A percentile compares a stretch with the other conserved stretches of the same genome.
Evolutionary conservation across 2,329 filamentous ascomycete species (phyloP).

Genomic region (Fusarium napiforme): DNA sequence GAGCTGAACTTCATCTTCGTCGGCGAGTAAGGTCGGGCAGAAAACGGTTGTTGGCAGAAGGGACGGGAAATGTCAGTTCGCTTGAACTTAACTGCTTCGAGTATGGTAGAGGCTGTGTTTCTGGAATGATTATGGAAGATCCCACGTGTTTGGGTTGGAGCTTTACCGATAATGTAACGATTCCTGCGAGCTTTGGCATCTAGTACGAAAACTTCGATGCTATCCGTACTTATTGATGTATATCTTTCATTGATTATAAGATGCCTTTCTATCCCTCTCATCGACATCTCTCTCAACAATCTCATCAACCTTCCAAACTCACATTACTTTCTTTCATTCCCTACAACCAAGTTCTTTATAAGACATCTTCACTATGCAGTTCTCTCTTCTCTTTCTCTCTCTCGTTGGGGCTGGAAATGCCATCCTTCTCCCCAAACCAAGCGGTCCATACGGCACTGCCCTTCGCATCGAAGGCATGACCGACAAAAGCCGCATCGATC

Average conservation of each 20-base stretch:
- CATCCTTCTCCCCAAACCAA: constrained; percentile 43
- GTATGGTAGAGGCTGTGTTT: neutral
- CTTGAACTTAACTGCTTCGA: constrained; percentile 13
- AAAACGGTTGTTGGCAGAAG: neutral
- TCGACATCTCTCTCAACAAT: rapidly evolving
- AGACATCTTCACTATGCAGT: constrained; percentile 27
- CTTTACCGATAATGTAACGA: neutral
- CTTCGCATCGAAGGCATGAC: constrained; percentile 43
- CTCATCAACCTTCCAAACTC: rapidly evolving
- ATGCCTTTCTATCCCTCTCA: neutral
- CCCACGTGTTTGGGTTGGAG: neutral
- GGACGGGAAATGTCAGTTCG: neutral
- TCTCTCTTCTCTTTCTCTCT: constrained; percentile 19
- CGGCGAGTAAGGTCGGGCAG: neutral
- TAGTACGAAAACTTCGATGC: neutral
- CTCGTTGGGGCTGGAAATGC: constrained; percentile 35
- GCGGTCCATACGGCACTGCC: constrained; percentile 47
- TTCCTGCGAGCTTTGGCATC: neutral
- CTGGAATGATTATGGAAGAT: neutral
- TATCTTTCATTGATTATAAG: too few relatives aligned
- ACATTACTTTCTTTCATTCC: too few relatives aligned
- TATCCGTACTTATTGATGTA: too few relatives aligned
- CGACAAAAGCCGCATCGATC: constrained; percentile 47
- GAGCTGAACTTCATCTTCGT: constrained; percentile 2
- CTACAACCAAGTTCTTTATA: rapidly evolving